A percentile compares a stretch with the other conserved stretches of the same genome.
These are phyloP conservation scores for Phlebiopsis flavidoalba DNA, from an alignment of 768 basidiomycete species.

Conservation along the genomic window DNA sequence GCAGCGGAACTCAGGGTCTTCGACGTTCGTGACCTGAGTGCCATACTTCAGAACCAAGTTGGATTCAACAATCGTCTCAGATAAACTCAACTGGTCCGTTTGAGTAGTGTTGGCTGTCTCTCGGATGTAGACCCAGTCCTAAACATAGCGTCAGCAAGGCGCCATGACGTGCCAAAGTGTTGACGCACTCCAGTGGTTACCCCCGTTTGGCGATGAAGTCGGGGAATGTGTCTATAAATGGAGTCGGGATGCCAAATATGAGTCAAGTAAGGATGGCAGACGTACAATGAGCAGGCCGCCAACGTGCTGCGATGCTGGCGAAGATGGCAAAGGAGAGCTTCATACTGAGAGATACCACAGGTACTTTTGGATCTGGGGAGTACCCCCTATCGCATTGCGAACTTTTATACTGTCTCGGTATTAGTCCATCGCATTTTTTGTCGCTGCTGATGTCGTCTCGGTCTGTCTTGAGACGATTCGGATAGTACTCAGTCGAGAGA, in stretches of 20 bases:
- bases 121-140: conserved; percentile 27
- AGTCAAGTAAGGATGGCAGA: not conserved
- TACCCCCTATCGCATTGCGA: not conserved
- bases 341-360: conserved; percentile 6
- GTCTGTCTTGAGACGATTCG: too few species aligned
- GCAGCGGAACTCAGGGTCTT: conserved; percentile 24
- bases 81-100: conserved; percentile 22
- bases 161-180: not conserved
- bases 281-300: conserved; percentile 5
- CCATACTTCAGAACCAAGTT: not conserved
- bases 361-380: not conserved
- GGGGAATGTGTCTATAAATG: conserved; percentile 24
- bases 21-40: conserved; percentile 24
- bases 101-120: conserved; percentile 24
- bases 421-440: not conserved
- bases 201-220: conserved; percentile 24
- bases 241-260: not conserved
- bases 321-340: conserved; percentile 14
- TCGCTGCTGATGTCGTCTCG: not conserved
- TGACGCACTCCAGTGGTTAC: not conserved
- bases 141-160: not conserved
- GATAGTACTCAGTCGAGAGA: too few species aligned
- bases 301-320: conserved; percentile 10
- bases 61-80: not conserved
- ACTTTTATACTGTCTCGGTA: not conserved